phyloP scores from a whole-genome alignment of 2,329 filamentous ascomycete genomes.

The Didymella keratinophila region DNA sequence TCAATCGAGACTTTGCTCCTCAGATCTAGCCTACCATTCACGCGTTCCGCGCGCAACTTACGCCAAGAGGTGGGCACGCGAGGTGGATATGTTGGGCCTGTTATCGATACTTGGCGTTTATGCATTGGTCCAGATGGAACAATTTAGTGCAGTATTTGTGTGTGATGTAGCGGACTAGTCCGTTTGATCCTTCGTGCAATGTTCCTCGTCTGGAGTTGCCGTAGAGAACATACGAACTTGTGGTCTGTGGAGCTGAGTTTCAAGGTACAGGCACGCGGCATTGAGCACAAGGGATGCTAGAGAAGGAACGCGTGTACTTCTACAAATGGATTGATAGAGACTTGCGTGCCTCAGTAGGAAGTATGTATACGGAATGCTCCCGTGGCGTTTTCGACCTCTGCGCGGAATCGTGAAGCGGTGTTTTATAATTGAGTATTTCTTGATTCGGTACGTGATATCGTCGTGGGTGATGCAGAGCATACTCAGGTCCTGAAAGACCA shows the following conservation, averaged over 20 bases:
- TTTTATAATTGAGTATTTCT: not conserved
- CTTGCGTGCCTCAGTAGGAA: no score
- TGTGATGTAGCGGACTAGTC: slow-evolving; percentile 25
- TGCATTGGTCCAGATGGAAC: not conserved
- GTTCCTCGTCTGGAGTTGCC: slow-evolving; percentile 24
- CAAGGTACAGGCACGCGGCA: slow-evolving; percentile 1
- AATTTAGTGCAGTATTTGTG: slow-evolving; percentile 21
- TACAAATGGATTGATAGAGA: not conserved
- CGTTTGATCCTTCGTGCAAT: not conserved
- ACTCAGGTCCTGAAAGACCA: slow-evolving; percentile 20
- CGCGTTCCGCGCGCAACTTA: not conserved
- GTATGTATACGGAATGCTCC: no score
- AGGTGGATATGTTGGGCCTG: not conserved
- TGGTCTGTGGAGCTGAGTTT: slow-evolving; percentile 18
- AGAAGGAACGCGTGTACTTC: not conserved
- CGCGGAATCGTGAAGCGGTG: not conserved
- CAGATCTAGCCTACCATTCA: not conserved
- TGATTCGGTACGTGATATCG: slow-evolving; percentile 1
- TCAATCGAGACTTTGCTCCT: not conserved
- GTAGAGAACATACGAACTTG: slow-evolving; percentile 17
- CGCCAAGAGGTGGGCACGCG: not conserved
- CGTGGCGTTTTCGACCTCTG: not conserved
- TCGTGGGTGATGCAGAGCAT: slow-evolving; percentile 12
- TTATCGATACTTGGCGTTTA: not conserved
- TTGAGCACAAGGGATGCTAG: not conserved